Conservation (phyloP, 208 protist genomes). For the Crithidia sp. region DNA sequence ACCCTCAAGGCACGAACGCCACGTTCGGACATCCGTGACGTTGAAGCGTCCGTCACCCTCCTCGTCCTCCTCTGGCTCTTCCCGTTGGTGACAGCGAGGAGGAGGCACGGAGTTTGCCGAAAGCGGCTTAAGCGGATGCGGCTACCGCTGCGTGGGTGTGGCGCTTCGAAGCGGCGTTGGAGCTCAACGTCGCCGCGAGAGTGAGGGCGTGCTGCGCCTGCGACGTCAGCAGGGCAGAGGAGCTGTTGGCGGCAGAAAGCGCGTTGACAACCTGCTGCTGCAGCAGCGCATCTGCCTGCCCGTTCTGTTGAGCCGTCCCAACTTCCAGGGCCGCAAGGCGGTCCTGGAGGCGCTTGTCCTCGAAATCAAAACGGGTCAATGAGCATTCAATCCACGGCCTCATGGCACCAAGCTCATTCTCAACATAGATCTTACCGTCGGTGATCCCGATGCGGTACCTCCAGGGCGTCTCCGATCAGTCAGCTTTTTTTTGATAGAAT, state of each 20-base stretch:
- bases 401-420: background rate
- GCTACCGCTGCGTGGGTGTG: background rate
- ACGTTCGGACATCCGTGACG: too few relatives aligned
- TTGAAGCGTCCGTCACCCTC: too few relatives aligned
- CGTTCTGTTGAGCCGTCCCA: background rate
- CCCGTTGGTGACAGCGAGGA: background rate
- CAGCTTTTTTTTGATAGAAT: background rate
- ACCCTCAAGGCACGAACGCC: too few relatives aligned
- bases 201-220: background rate
- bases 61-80: too few relatives aligned
- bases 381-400: background rate
- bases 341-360: background rate
- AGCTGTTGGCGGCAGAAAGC: background rate
- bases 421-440: background rate
- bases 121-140: background rate
- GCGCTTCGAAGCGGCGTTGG: background rate
- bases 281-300: background rate
- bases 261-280: background rate
- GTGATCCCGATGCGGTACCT: slow-evolving; percentile 11
- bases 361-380: background rate
- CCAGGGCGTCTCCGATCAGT: background rate
- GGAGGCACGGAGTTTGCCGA: background rate
- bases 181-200: background rate
- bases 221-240: background rate
- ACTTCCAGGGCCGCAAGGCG: background rate